Conservation (phyloP, 305 asterid genomes). For the Salvia sclarea region DNA sequence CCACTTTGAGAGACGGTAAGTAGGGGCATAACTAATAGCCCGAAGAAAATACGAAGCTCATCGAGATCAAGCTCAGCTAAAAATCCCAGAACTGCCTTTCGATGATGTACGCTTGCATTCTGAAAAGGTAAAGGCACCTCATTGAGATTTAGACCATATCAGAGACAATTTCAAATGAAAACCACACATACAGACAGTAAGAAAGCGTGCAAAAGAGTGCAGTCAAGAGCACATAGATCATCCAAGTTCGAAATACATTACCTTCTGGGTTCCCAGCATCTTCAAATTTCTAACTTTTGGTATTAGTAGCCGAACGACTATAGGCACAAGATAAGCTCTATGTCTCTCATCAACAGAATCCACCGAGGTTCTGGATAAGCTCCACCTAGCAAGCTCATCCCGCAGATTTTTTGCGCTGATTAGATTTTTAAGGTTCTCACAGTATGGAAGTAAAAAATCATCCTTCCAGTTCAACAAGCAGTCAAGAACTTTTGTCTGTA, state of each 20-base stretch:
- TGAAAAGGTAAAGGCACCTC: constrained; percentile 42
- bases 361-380: constrained; percentile 66
- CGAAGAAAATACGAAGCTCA: constrained; percentile 88
- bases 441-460: constrained; percentile 71
- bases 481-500: constrained; percentile 86
- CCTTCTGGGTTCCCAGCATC: constrained; percentile 83
- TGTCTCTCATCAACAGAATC: constrained; percentile 60
- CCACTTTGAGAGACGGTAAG: constrained; percentile 47
- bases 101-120: constrained; percentile 70
- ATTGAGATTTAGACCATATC: constrained; percentile 27
- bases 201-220: not conserved
- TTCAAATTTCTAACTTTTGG: constrained; percentile 87
- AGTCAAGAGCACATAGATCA: constrained; percentile 7
- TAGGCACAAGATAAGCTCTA: constrained; percentile 70
- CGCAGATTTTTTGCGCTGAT: constrained; percentile 60
- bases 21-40: constrained; percentile 70
- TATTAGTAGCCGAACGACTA: constrained; percentile 68
- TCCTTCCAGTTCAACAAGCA: constrained; percentile 95
- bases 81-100: constrained; percentile 88
- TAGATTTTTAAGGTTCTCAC: constrained; percentile 72
- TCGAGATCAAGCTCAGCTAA: constrained; percentile 79
- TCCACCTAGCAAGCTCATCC: constrained; percentile 94
- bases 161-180: not conserved
- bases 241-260: constrained; percentile 33
- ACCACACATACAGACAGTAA: not conserved